Evolutionary conservation across 257 asterid genomes (phyloP).

Genomic region (Forsythia suspensa): DNA sequence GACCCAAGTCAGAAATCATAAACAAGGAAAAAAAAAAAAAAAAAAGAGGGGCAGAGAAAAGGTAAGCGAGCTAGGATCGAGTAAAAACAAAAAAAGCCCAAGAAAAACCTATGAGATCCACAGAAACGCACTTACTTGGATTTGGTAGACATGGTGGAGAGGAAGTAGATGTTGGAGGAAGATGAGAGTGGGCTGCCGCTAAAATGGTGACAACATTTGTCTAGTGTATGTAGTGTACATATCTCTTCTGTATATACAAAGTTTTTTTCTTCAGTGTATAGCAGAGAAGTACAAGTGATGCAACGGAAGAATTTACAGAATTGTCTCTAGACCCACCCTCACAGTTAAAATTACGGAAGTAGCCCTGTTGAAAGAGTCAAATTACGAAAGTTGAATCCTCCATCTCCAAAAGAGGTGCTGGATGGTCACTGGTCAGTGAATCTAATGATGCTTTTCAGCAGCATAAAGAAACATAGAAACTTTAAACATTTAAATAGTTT

Average conservation of each 20-base stretch:
- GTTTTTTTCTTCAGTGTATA: background rate
- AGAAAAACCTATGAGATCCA: conserved; percentile 44
- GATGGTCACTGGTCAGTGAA: conserved; percentile 4
- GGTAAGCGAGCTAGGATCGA: too few relatives aligned
- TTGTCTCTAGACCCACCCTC: background rate
- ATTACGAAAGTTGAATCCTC: background rate
- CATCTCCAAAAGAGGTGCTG: conserved; percentile 7
- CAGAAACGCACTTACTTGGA: conserved; percentile 56
- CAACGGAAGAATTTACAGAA: conserved; percentile 22
- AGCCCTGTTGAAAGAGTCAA: conserved; percentile 14
- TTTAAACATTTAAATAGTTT: too few relatives aligned
- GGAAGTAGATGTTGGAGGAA: conserved; percentile 3
- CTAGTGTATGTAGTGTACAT: background rate
- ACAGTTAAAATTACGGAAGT: conserved; percentile 16
- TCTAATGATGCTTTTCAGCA: conserved; percentile 3
- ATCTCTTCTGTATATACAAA: background rate
- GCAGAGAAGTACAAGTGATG: conserved; percentile 11
- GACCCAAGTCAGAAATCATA: background rate
- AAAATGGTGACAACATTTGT: conserved; percentile 33
- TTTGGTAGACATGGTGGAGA: conserved; percentile 62
- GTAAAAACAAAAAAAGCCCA: conserved; percentile 29
- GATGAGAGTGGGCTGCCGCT: conserved; percentile 18
- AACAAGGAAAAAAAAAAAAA: conserved; percentile 3
- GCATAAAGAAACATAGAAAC: too few relatives aligned
- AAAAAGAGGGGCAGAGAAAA: background rate